Conservation (phyloP, 1,139 yeast genomes). For the Hyphopichia buzzinii region DNA sequence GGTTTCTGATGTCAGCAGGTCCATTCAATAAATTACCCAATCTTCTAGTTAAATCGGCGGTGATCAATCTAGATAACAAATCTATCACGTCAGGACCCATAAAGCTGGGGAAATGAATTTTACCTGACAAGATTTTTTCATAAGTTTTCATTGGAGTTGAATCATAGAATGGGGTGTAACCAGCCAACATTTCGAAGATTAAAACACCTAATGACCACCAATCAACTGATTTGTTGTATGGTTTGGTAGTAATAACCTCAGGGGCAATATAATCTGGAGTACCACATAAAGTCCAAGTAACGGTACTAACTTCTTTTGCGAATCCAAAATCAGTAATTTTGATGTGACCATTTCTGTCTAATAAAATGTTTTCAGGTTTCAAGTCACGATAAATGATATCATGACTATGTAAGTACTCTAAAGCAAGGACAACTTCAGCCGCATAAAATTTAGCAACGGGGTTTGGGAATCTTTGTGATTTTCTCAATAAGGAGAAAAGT, state of each 20-base stretch:
- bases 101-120: conserved; percentile 49
- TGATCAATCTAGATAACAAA: conserved; percentile 48
- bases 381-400: conserved; percentile 60
- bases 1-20: conserved; percentile 54
- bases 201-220: conserved; percentile 66
- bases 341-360: conserved; percentile 59
- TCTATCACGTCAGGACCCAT: conserved; percentile 53
- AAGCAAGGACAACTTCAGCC: conserved; percentile 57
- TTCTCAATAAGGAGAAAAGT: conserved; percentile 52
- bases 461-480: conserved; percentile 59
- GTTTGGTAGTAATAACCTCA: conserved; percentile 60
- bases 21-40: conserved; percentile 60
- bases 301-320: conserved; percentile 59
- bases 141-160: conserved; percentile 62
- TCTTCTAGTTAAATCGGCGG: conserved; percentile 54
- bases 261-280: conserved; percentile 67
- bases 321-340: conserved; percentile 62
- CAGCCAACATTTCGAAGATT: conserved; percentile 61
- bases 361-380: conserved; percentile 58
- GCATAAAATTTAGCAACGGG: conserved; percentile 66
- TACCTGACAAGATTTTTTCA: conserved; percentile 55
- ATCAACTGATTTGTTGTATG: conserved; percentile 61
- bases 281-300: conserved; percentile 62
- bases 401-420: conserved; percentile 56
- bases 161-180: conserved; percentile 62